These are phyloP conservation scores for Excoecaria cochinchinensis DNA, from an alignment of 345 rosid species.

Conservation along the genomic window DNA sequence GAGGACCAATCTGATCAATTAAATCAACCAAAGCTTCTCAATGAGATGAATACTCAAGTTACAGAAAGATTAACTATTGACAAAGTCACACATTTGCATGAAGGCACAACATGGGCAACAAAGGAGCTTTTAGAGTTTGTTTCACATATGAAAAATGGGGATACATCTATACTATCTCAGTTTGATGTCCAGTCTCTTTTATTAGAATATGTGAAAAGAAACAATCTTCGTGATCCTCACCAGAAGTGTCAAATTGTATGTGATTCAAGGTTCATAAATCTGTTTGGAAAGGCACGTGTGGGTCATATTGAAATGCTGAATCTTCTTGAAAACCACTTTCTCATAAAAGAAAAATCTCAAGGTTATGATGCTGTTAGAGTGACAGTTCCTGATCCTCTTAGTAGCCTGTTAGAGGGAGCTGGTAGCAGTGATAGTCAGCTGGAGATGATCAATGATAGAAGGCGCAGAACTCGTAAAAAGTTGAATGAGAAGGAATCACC, in stretches of 20 bases:
- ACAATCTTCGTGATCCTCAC: constrained; percentile 74
- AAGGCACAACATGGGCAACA: constrained; percentile 69
- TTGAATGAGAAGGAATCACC: constrained; percentile 45
- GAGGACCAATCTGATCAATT: constrained; percentile 9
- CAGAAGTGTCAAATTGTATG: constrained; percentile 69
- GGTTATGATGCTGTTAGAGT: constrained; percentile 29
- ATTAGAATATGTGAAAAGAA: constrained; percentile 61
- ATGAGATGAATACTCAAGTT: constrained; percentile 26
- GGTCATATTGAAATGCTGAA: constrained; percentile 89
- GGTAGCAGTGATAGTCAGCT: constrained; percentile 31
- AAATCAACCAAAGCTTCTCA: constrained; percentile 28
- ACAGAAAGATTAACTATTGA: constrained; percentile 26
- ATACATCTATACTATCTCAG: constrained; percentile 51
- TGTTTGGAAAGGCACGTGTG: constrained; percentile 65
- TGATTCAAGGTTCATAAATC: constrained; percentile 61
- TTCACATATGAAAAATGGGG: constrained; percentile 72
- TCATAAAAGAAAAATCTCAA: constrained; percentile 45
- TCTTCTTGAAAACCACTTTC: constrained; percentile 80
- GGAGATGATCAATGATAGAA: constrained; percentile 41
- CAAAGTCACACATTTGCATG: constrained; percentile 29
- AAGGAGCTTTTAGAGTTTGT: constrained; percentile 83
- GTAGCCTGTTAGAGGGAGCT: constrained; percentile 34
- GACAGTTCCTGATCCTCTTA: constrained; percentile 36
- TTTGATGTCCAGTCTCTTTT: constrained; percentile 71
- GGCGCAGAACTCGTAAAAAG: constrained; percentile 50